A percentile compares a stretch with the other conserved stretches of the same genome.
Conservation (phyloP, 73 alveolate species). For the Paramecium biaurelia region DNA sequence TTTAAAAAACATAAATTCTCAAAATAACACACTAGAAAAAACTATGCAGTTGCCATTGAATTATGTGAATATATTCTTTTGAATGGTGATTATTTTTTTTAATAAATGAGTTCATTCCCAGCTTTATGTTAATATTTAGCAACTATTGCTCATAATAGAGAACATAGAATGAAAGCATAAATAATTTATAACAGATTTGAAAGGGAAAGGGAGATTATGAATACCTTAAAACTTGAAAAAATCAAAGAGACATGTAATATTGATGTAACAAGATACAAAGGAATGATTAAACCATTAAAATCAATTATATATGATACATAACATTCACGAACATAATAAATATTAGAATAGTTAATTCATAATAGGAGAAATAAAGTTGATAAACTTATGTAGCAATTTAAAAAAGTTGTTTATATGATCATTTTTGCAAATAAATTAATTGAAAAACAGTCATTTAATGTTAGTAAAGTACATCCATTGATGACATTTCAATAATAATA, state of each 20-base stretch:
- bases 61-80: neutral
- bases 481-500: neutral
- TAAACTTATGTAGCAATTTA: neutral
- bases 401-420: neutral
- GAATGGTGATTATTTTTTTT: neutral
- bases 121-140: neutral
- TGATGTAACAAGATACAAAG: neutral
- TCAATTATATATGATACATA: neutral
- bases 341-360: neutral
- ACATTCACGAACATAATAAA: neutral
- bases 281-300: neutral
- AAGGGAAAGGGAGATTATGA: conserved; percentile 9
- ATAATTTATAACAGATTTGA: neutral
- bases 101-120: neutral
- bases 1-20: neutral
- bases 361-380: neutral
- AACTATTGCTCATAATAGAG: neutral
- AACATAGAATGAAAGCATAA: neutral
- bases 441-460: neutral
- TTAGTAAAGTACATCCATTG: neutral
- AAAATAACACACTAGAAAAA: neutral
- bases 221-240: neutral
- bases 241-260: neutral
- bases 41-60: conserved; percentile 25
- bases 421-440: conserved; percentile 9